Base-by-base conservation (phyloP, 352 stramenopile genomes). In the Phytophthora quininea region DNA sequence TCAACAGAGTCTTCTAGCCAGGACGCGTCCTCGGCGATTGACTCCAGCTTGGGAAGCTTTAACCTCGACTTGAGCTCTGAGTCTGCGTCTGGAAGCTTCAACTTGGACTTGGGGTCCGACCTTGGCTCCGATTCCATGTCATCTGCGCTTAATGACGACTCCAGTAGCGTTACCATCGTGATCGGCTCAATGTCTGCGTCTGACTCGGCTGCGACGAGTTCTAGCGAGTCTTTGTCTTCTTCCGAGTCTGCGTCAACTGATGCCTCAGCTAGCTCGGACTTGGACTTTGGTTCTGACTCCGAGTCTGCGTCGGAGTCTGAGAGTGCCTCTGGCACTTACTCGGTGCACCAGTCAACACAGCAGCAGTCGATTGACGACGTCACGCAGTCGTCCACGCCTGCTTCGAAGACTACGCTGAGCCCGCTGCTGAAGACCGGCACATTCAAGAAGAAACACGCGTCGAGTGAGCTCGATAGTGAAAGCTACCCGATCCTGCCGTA, bases 351-450 rank as follows among this genome's bases (percentile, higher is more conserved):
- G 43, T 49, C 19, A n/a, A 49, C 43, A 29, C 15, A 49, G 43
- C 43, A 49, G 15, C 14, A 49, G 43, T 49, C 43, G 24, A 49
- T 49, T 6, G 43, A 49, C 19, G 43, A 49, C 14, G 43, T 49
- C 3, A 49, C 43, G 10, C 43, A 49, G 15, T 24, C 15, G 1
- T 49, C 43, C 14, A 49, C 43, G 3, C 43, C 15, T 29, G 11
- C 43, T 49, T 29, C 43, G 4, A 49, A 49, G 14, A 8, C 43
- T 49, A 6, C 43, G 24, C 19, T n/a, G 15, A n/a, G n/a, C n/a
- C n/a, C n/a, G n/a, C n/a, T n/a, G n/a, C n/a, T n/a, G n/a, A n/a
- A n/a, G n/a, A 24, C 19, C 19, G 19, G 19, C 19, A 24, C 19
- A 24, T 24, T 24, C 19, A 49, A 49, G 15, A 49, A 49, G 15